Evolutionary conservation across 306 rosid genomes (phyloP).

Genomic region (Vigna hirtella): DNA sequence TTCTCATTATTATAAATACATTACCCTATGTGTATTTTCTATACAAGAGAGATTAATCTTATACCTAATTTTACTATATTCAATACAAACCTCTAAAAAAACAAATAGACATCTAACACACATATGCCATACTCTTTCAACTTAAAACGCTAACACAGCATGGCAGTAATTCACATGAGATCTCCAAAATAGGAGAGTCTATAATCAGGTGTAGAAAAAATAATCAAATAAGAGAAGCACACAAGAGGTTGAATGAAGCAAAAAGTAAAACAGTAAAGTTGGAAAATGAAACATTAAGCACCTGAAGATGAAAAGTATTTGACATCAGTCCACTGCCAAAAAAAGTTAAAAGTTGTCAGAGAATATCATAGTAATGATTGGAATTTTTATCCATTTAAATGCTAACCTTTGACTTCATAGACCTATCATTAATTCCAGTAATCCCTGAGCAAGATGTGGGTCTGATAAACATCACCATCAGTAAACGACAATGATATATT

Average conservation of each 20-base stretch:
- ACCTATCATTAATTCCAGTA: constrained; percentile 57
- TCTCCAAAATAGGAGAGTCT: constrained; percentile 24
- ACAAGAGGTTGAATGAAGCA: constrained; percentile 30
- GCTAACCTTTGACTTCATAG: constrained; percentile 70
- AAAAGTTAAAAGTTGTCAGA: constrained; percentile 47
- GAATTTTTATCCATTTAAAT: constrained; percentile 43
- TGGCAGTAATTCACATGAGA: constrained; percentile 16
- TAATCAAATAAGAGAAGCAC: constrained; percentile 32
- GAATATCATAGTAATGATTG: constrained; percentile 32
- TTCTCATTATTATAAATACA: no score
- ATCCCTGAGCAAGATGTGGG: constrained; percentile 51
- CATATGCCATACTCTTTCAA: constrained; percentile 9
- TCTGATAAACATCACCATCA: constrained; percentile 68
- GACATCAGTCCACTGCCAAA: constrained; percentile 66
- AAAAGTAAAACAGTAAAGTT: constrained; percentile 35
- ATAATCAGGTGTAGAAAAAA: constrained; percentile 27
- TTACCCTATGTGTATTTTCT: no score
- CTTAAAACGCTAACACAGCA: not conserved
- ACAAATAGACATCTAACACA: constrained; percentile 21
- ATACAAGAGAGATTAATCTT: no score
- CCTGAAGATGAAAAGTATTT: constrained; percentile 86
- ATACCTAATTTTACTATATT: no score
- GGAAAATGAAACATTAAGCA: constrained; percentile 45
- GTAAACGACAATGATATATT: constrained; percentile 43
- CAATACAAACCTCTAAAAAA: not conserved